Evolutionary conservation across 148 eudicot species (phyloP).

Genomic region (Vaccinium macrocarpon): DNA sequence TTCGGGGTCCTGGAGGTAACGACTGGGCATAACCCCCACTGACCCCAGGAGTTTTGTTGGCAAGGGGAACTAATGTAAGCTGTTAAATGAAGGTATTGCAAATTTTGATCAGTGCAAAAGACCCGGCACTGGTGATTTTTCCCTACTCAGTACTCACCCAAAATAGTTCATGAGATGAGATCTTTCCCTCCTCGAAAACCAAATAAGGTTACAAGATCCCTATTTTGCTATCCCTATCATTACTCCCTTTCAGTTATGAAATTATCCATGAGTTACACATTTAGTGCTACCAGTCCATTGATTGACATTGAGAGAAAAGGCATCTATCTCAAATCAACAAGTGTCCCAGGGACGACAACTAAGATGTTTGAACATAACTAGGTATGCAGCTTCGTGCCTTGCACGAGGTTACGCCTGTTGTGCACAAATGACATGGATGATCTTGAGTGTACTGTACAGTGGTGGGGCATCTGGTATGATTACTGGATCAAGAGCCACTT

Average conservation of each 20-base stretch:
- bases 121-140: neutral
- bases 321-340: neutral
- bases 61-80: neutral
- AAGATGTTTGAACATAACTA: too few relatives aligned
- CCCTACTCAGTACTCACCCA: neutral
- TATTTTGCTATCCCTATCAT: neutral
- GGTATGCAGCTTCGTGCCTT: too few relatives aligned
- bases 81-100: neutral
- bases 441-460: too few relatives aligned
- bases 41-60: too few relatives aligned
- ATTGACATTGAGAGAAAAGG: neutral
- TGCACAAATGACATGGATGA: too few relatives aligned
- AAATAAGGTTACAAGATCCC: neutral
- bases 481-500: too few relatives aligned
- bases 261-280: conserved; percentile 7
- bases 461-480: too few relatives aligned
- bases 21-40: too few relatives aligned
- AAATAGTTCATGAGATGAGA: neutral
- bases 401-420: too few relatives aligned
- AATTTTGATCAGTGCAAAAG: neutral
- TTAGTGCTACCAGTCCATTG: neutral
- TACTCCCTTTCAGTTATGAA: neutral
- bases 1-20: too few relatives aligned
- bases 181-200: neutral
- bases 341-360: neutral